Base-by-base conservation (phyloP, 345 rosid species). In the Salix udensis region DNA sequence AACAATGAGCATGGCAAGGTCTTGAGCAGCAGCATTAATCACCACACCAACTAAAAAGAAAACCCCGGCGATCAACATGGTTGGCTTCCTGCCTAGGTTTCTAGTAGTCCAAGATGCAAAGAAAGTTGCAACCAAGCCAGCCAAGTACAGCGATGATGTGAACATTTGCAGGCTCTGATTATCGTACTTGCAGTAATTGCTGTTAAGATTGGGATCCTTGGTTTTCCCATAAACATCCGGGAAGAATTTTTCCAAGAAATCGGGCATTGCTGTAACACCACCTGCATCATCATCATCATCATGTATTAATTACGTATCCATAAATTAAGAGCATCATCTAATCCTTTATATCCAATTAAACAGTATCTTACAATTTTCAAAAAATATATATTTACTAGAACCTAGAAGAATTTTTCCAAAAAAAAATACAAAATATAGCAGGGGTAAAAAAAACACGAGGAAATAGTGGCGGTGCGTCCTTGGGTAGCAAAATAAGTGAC, bases 51-150 rank as follows among this genome's bases (percentile, higher is more conserved):
- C 68, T 9, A 93, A 81, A 83, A 95, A 95, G 85, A 95, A 93
- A 66, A 84, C 2, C 0, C 99, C 98, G 4, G 99, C 99, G n/a
- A 93, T 88, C 78, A 95, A 81, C 99, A 95, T 95, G 70, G 96
- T 90, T 7, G 77, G 88, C 74, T 86, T 87, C 67, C 99, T 75
- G 34, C 99, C 99, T 1, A 90, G 83, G 58, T n/a, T 88, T 73
- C 99, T 84, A 0, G 99, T 95, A 40, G 99, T 95, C 83, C 92
- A 93, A 36, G 98, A 93, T 12, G 99, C 99, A 58, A 92, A 92
- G 88, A 95, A 93, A 42, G 98, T 95, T 18, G 98, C 84, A 0
- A 90, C 87, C 65, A 95, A 80, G 30, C 98, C 98, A 1, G 98
- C 98, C 76, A 95, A 82, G 82, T 95, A 95, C 18, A 95, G 90